A percentile compares a stretch with the other conserved stretches of the same genome.
These are phyloP conservation scores for Xylaria sp. DNA, from an alignment of 2,329 filamentous ascomycete genomes.

Conservation along the genomic window DNA sequence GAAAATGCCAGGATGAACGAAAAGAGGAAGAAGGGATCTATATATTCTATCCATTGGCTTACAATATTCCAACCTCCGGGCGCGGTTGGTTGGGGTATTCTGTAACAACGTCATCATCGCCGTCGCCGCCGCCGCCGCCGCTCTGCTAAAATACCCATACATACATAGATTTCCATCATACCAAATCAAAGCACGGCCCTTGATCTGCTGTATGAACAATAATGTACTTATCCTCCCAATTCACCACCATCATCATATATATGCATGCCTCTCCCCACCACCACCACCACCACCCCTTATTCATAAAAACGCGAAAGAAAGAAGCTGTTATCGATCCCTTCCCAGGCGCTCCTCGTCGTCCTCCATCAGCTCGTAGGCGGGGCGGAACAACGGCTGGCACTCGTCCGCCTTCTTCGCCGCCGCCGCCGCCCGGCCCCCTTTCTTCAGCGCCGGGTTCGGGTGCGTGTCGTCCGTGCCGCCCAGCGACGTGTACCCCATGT, in stretches of 20 bases:
- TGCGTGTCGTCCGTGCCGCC: constrained; percentile 87
- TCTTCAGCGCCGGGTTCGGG: constrained; percentile 76
- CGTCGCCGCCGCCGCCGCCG: too few relatives aligned
- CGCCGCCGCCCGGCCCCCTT: constrained; percentile 35
- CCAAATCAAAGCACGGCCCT: too few relatives aligned
- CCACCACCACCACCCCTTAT: neutral
- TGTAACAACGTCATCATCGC: neutral
- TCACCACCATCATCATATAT: too few relatives aligned
- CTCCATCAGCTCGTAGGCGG: constrained; percentile 74
- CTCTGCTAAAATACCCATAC: too few relatives aligned
- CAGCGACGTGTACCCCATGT: constrained; percentile 86
- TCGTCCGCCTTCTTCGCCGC: constrained; percentile 36
- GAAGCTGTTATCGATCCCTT: constrained; percentile 59
- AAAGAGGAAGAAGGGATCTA: neutral
- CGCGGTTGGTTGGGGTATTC: neutral
- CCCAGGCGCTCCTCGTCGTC: constrained; percentile 81
- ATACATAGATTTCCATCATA: too few relatives aligned
- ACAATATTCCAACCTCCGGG: neutral
- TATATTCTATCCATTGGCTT: constrained; percentile 4
- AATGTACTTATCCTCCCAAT: too few relatives aligned
- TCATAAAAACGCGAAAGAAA: too few relatives aligned
- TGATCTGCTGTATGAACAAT: too few relatives aligned
- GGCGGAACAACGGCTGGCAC: constrained; percentile 58
- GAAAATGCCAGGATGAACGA: too few relatives aligned
- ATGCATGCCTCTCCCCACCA: too few relatives aligned